Evolutionary conservation across 495 filamentous ascomycete genomes (phyloP).

Genomic region (Xylaria castorea): DNA sequence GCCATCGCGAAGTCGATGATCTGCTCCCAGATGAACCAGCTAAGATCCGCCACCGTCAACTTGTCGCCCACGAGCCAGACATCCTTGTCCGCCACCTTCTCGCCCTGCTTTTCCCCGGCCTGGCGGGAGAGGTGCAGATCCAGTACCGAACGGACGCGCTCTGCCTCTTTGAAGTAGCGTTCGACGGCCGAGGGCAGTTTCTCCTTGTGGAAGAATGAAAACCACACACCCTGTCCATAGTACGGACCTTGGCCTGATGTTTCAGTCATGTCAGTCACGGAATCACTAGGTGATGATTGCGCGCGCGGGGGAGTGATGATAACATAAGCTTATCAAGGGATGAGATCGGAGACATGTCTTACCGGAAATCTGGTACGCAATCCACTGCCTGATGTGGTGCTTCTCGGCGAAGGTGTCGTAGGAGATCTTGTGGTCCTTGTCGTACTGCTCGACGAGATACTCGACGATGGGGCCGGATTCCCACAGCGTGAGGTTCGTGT

Average conservation of each 20-base stretch:
- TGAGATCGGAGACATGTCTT: neutral
- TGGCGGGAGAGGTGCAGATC: constrained; percentile 53
- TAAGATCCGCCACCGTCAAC: constrained; percentile 63
- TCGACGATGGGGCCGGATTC: constrained; percentile 72
- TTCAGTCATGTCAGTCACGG: neutral
- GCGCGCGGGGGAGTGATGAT: neutral
- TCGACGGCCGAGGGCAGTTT: constrained; percentile 49
- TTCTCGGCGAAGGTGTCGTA: constrained; percentile 44
- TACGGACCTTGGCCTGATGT: constrained; percentile 55
- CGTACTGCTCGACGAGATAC: constrained; percentile 71
- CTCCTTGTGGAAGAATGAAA: constrained; percentile 48
- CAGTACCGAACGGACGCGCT: constrained; percentile 52
- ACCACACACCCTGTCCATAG: constrained; percentile 53
- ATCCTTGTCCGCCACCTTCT: constrained; percentile 31
- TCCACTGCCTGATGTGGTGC: constrained; percentile 45
- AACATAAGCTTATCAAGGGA: neutral
- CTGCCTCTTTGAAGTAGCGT: constrained; percentile 54
- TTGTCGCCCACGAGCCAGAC: constrained; percentile 67
- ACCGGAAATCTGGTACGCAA: constrained; percentile 54
- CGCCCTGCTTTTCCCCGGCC: constrained; percentile 21
- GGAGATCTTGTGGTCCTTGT: constrained; percentile 63
- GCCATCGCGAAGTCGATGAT: constrained; percentile 15
- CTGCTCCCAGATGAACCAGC: constrained; percentile 64
- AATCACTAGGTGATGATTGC: neutral
- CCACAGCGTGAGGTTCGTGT: constrained; percentile 68